These are phyloP conservation scores for Yarrowia alimentaria DNA, from an alignment of 805 yeast species.

Conservation along the genomic window DNA sequence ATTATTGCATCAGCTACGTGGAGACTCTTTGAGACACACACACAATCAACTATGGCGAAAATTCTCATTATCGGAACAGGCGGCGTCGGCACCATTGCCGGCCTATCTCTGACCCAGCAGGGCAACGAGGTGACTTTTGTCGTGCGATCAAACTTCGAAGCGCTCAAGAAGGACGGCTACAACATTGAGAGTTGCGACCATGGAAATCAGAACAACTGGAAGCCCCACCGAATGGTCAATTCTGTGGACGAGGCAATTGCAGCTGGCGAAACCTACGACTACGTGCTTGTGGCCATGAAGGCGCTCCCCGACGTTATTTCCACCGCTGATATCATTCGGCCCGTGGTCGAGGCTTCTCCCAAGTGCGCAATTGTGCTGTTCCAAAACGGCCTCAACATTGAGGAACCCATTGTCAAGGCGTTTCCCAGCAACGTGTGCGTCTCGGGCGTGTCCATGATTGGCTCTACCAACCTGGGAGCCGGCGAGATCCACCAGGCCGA, in stretches of 20 bases:
- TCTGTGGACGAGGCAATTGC: conserved; percentile 49
- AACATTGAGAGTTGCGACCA: conserved; percentile 60
- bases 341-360: conserved; percentile 48
- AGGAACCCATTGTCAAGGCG: conserved; percentile 51
- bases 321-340: conserved; percentile 51
- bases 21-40: neutral
- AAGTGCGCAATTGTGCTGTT: conserved; percentile 54
- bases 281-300: conserved; percentile 59
- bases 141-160: conserved; percentile 62
- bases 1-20: neutral
- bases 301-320: conserved; percentile 62
- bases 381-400: conserved; percentile 68
- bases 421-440: conserved; percentile 53
- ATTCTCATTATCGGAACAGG: conserved; percentile 76
- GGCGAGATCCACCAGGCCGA: conserved; percentile 53
- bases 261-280: conserved; percentile 50
- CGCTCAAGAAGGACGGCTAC: conserved; percentile 54
- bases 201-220: conserved; percentile 55
- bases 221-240: conserved; percentile 45
- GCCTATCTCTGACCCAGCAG: conserved; percentile 55
- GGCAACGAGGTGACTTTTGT: conserved; percentile 58
- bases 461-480: conserved; percentile 50
- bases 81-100: conserved; percentile 80
- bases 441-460: conserved; percentile 65
- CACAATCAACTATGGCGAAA: conserved; percentile 31